phyloP scores from a whole-genome alignment of 23 red algal genomes.

The Agarophyton chilense region DNA sequence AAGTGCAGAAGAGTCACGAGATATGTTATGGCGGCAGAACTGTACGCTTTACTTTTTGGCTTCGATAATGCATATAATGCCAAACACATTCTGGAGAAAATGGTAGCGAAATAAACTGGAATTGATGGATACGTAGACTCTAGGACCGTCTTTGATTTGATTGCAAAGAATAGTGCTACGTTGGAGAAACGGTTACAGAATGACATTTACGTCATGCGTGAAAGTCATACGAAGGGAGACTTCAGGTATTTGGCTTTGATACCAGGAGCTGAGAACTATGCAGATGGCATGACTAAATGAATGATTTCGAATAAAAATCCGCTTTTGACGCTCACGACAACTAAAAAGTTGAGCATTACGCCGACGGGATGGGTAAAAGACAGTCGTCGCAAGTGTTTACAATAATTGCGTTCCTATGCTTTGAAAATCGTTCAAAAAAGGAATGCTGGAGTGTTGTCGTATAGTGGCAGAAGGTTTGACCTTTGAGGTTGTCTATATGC shows the following conservation, averaged over 20 bases:
- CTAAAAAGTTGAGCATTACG: neutral
- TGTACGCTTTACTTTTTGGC: slow-evolving; percentile 4
- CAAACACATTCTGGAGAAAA: too few species aligned
- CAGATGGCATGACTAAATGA: neutral
- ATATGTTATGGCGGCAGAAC: slow-evolving; percentile 51
- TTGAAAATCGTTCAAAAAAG: too few species aligned
- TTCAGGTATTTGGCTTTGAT: slow-evolving; percentile 6
- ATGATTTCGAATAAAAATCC: neutral
- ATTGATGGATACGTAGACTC: slow-evolving; percentile 38
- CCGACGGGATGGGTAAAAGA: neutral
- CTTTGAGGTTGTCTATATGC: too few species aligned
- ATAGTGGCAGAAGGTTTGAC: too few species aligned
- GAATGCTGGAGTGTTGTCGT: too few species aligned
- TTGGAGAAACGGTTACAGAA: slow-evolving; percentile 47
- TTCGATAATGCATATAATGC: slow-evolving; percentile 54
- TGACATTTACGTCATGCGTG: slow-evolving; percentile 6
- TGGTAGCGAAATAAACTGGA: neutral
- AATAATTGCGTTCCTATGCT: too few species aligned
- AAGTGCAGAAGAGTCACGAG: slow-evolving; percentile 15
- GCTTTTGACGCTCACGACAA: neutral
- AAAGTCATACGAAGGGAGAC: slow-evolving; percentile 38
- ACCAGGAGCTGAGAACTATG: neutral
- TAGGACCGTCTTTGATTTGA: slow-evolving; percentile 32
- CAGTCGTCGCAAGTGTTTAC: too few species aligned
- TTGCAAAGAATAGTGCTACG: slow-evolving; percentile 25